Evolutionary conservation across 2,329 filamentous ascomycete species (phyloP).

Genomic region (Diplocarpon mali): DNA sequence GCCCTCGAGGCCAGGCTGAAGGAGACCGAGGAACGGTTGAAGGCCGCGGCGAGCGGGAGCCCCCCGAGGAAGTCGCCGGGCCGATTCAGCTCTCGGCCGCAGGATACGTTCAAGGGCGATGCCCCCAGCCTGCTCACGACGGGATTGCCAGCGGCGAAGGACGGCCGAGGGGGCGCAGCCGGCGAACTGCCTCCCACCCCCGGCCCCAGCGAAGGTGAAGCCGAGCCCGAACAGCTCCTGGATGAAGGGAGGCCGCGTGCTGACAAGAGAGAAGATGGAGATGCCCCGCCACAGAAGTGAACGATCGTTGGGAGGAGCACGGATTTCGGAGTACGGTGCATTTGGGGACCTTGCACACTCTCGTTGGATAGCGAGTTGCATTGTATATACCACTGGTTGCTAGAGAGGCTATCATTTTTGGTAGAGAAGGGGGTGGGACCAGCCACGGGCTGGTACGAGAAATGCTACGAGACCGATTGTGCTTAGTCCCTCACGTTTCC

Average conservation of each 20-base stretch:
- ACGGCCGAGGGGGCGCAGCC: conserved; percentile 13
- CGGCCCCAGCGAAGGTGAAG: conserved; percentile 28
- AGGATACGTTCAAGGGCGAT: conserved; percentile 16
- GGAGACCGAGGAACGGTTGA: conserved; percentile 74
- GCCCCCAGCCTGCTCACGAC: conserved; percentile 14
- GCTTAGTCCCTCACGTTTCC: background rate
- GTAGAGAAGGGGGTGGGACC: background rate
- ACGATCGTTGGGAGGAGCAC: conserved; percentile 4
- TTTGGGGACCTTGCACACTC: conserved; percentile 8
- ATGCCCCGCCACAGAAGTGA: conserved; percentile 11
- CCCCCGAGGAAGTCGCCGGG: conserved; percentile 7
- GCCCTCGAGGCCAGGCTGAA: conserved; percentile 73
- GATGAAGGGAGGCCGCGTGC: conserved; percentile 15
- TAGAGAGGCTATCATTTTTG: conserved; percentile 1
- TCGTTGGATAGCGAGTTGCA: conserved; percentile 11
- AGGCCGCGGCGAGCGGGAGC: conserved; percentile 23
- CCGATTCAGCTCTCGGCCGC: conserved; percentile 16
- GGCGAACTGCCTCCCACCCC: conserved; percentile 24
- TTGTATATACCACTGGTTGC: conserved; percentile 22
- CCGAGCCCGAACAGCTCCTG: conserved; percentile 22
- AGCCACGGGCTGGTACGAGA: background rate
- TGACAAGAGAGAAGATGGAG: conserved; percentile 23
- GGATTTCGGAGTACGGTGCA: conserved; percentile 9
- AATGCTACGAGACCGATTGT: background rate
- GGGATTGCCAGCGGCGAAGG: conserved; percentile 9